Evolutionary conservation across 1,284 basidiomycete species (phyloP), one percentile per base, ranked within the genome.

Genomic region (Coniferiporia weirii): DNA sequence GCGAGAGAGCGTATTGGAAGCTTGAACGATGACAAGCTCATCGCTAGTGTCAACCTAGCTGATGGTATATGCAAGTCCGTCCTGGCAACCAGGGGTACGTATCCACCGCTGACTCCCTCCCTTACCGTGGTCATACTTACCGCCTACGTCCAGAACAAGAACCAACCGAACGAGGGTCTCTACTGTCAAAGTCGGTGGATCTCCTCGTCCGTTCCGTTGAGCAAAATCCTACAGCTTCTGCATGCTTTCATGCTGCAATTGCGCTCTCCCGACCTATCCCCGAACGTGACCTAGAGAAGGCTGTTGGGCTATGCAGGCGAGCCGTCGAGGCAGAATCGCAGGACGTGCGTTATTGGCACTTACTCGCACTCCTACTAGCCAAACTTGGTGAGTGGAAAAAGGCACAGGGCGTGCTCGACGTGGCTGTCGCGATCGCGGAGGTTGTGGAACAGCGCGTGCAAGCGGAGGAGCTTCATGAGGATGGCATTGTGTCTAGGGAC

Each of bases 321-420:
- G 91, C 93, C 0, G 83, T 96, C 9, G 92, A 95, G 71, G 79
- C 81, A 3, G 86, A 90, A 56, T 78, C 89, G 0, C 75, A 74
- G 22, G 87, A 91, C 65, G 79, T 91, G 27, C 81, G 91, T 45
- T 85, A 90, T 58, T 98, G 95, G 96, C 96, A 98, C 72, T 79
- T 98, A 15, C 80, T 98, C 0, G 92, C 91, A 0, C 76, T 99
- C 4, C 72, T 98, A 13, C 77, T 95, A 9, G 87, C 88, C 0
- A 88, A 91, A 4, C 77, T 79, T 36, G 92, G 90, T 61, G 87
- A 95, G 67, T 95, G 91, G 91, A 73, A 76, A 36, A 88, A 85
- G 5, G 95, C 95, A 0, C 76, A 78, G 47, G 84, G 85, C 57
- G 84, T 96, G 2, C 74, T 95, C 50, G 92, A 95, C 57, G 78